These are phyloP conservation scores for Trichosporon sp. DNA, from an alignment of 1,284 basidiomycete genomes.

Conservation along the genomic window DNA sequence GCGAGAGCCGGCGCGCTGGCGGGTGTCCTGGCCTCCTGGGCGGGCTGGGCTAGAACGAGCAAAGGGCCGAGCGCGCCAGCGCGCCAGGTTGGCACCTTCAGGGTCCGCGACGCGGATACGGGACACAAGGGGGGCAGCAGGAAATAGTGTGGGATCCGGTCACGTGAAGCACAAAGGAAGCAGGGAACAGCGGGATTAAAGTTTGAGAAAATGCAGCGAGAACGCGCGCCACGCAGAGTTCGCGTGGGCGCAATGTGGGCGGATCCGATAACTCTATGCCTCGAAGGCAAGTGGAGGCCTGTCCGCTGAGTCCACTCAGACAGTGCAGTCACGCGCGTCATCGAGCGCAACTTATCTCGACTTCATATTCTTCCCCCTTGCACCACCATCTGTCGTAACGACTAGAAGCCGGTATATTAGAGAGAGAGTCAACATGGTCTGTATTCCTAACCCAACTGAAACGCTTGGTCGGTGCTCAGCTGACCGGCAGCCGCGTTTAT, in stretches of 20 bases:
- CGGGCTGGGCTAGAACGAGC: neutral
- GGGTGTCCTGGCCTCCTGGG: neutral
- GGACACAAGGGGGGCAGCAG: neutral
- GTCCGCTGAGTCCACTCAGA: neutral
- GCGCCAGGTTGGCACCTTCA: conserved; percentile 5
- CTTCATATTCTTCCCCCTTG: neutral
- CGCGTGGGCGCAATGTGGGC: neutral
- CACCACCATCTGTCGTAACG: neutral
- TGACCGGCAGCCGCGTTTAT: conserved; percentile 17
- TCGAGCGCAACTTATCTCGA: neutral
- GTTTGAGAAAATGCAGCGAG: neutral
- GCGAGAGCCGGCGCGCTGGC: conserved; percentile 3
- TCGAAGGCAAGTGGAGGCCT: neutral
- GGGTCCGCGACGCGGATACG: conserved; percentile 4
- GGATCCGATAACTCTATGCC: neutral
- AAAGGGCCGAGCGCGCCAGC: neutral
- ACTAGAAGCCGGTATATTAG: neutral
- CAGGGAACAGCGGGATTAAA: neutral
- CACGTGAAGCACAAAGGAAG: neutral
- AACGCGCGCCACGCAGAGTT: neutral
- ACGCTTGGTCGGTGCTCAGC: neutral
- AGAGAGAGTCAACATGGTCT: conserved; percentile 5
- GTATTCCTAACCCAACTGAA: neutral
- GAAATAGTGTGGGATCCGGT: neutral
- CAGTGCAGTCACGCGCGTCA: neutral